A percentile compares a stretch with the other conserved stretches of the same genome.
Evolutionary conservation across 2,329 filamentous ascomycete genomes (phyloP).

Genomic region (Colletotrichum liaoningense): DNA sequence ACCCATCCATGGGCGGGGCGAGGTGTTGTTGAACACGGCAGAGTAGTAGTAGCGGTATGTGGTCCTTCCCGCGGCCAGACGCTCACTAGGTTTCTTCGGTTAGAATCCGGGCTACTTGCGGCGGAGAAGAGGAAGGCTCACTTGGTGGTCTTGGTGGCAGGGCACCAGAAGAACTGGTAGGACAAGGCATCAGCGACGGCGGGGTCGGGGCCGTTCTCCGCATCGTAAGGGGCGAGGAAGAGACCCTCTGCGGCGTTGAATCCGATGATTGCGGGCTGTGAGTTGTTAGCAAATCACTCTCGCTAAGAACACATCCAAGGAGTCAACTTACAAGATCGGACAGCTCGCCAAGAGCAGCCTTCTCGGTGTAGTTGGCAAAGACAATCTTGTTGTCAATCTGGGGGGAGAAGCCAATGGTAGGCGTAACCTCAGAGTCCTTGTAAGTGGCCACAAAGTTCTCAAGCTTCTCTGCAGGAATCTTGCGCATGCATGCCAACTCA

Average conservation of each 20-base stretch:
- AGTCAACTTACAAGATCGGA: slow-evolving; percentile 14
- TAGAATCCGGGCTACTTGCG: no score
- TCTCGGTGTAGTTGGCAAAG: slow-evolving; percentile 47
- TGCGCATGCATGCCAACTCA: slow-evolving; percentile 51
- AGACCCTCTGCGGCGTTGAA: slow-evolving; percentile 30
- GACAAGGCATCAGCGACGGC: slow-evolving; percentile 19
- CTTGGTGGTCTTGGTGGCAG: slow-evolving; percentile 31
- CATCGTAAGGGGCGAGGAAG: slow-evolving; percentile 31
- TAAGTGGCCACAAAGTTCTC: slow-evolving; percentile 44
- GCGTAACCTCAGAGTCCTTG: slow-evolving; percentile 40
- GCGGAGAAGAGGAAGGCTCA: not conserved
- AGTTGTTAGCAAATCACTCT: not conserved
- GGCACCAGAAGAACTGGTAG: slow-evolving; percentile 31
- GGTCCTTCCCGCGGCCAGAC: slow-evolving; percentile 25
- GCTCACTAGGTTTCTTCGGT: slow-evolving; percentile 3
- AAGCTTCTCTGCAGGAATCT: slow-evolving; percentile 46
- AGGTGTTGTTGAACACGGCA: slow-evolving; percentile 45
- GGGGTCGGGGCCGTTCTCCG: slow-evolving; percentile 15
- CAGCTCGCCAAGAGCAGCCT: slow-evolving; percentile 27
- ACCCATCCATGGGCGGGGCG: slow-evolving; percentile 41
- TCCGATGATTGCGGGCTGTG: slow-evolving; percentile 30
- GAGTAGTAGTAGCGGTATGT: slow-evolving; percentile 43
- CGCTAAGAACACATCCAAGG: not conserved
- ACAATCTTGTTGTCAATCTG: slow-evolving; percentile 45
- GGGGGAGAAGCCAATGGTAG: slow-evolving; percentile 45